Conservation (phyloP, 1,284 basidiomycete genomes). For the Pyrrhoderma noxium region DNA sequence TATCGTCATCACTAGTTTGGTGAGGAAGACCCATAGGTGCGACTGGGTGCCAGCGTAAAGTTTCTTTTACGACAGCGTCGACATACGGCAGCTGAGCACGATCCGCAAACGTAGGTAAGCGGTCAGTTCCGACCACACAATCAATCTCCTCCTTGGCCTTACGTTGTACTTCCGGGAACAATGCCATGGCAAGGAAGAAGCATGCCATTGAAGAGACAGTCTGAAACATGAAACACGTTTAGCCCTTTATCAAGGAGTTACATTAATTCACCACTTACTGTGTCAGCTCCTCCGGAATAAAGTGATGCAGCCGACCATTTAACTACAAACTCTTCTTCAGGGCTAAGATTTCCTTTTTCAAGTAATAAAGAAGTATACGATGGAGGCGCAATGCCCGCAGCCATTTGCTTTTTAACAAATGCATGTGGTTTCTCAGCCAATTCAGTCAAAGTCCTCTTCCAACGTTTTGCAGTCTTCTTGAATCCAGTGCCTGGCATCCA, state of each 20-base stretch:
- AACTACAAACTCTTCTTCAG: slow-evolving; percentile 30
- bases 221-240: slow-evolving; percentile 3
- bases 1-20: slow-evolving; percentile 15
- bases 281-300: slow-evolving; percentile 10
- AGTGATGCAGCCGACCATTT: slow-evolving; percentile 33
- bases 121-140: slow-evolving; percentile 20
- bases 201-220: slow-evolving; percentile 15
- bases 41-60: slow-evolving; percentile 26
- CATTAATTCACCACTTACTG: background rate
- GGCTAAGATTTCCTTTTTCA: slow-evolving; percentile 26
- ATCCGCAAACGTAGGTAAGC: slow-evolving; percentile 26
- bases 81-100: slow-evolving; percentile 24
- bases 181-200: slow-evolving; percentile 26
- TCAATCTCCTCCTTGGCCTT: slow-evolving; percentile 26
- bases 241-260: no score
- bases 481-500: slow-evolving; percentile 46
- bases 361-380: slow-evolving; percentile 34
- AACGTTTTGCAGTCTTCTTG: slow-evolving; percentile 33
- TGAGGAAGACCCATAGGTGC: slow-evolving; percentile 23
- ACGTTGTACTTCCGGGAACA: slow-evolving; percentile 23
- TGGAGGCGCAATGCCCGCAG: slow-evolving; percentile 29
- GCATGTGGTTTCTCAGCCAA: slow-evolving; percentile 32
- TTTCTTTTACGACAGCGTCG: slow-evolving; percentile 25
- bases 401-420: slow-evolving; percentile 37
- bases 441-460: slow-evolving; percentile 26